Evolutionary conservation across 345 rosid species (phyloP).

Genomic region (Brassica nigra): DNA sequence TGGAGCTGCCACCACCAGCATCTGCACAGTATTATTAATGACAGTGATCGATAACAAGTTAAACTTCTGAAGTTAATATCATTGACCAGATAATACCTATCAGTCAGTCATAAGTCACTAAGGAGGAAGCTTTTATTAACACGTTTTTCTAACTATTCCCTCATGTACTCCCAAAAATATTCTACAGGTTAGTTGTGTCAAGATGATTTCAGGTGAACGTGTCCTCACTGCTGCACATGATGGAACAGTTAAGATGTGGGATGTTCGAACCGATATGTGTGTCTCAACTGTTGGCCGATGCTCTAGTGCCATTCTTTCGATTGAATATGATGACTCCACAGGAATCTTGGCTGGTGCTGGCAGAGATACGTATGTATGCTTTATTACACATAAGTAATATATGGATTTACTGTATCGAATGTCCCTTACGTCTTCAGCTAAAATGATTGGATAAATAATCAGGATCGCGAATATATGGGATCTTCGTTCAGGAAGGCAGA

Average conservation of each 20-base stretch:
- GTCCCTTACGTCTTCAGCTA: conserved; percentile 7
- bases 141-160: neutral
- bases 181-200: conserved; percentile 77
- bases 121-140: conserved; percentile 10
- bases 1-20: conserved; percentile 19
- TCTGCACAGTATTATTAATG: neutral
- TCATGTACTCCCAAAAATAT: conserved; percentile 1
- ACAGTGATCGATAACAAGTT: conserved; percentile 1
- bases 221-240: conserved; percentile 91
- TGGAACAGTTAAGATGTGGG: conserved; percentile 99
- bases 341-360: conserved; percentile 98
- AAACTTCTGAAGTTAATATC: conserved; percentile 7
- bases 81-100: conserved; percentile 3
- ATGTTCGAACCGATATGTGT: conserved; percentile 94
- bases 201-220: conserved; percentile 95
- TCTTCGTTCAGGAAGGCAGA: conserved; percentile 94
- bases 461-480: conserved; percentile 97
- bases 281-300: conserved; percentile 99
- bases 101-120: conserved; percentile 21
- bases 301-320: conserved; percentile 84
- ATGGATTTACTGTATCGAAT: conserved; percentile 5
- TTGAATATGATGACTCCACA: conserved; percentile 96
- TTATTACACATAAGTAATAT: neutral
- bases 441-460: conserved; percentile 40
- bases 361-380: conserved; percentile 84